These are phyloP conservation scores for Backusella liffmaniae DNA, from an alignment of 192 early-diverging fungal genomes.

Conservation along the genomic window DNA sequence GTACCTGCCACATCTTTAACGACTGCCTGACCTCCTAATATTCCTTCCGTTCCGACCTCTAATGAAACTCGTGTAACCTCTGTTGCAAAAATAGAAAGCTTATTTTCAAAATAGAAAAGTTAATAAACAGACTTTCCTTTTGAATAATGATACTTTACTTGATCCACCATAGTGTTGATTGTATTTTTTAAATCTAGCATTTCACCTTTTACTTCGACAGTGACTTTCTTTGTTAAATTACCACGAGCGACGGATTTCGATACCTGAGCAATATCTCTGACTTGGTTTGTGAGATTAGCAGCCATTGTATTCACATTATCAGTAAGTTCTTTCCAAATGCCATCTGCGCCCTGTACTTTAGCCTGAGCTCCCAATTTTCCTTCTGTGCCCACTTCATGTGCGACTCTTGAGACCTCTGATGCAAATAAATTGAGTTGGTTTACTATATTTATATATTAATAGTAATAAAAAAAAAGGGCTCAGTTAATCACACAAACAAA, in stretches of 20 bases:
- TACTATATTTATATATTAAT: slow-evolving; percentile 28
- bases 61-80: slow-evolving; percentile 56
- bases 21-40: slow-evolving; percentile 51
- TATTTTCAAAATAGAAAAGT: not conserved
- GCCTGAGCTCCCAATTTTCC: slow-evolving; percentile 72
- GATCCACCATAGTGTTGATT: slow-evolving; percentile 64
- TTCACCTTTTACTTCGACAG: slow-evolving; percentile 57
- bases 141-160: slow-evolving; percentile 23
- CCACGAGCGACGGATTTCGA: slow-evolving; percentile 59
- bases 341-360: slow-evolving; percentile 34
- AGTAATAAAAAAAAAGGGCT: not conserved
- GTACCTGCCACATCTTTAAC: slow-evolving; percentile 54
- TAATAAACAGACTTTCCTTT: not conserved
- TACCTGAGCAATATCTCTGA: slow-evolving; percentile 64
- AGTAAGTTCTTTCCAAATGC: slow-evolving; percentile 57
- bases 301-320: slow-evolving; percentile 60
- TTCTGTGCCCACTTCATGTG: slow-evolving; percentile 66
- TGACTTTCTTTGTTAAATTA: slow-evolving; percentile 58
- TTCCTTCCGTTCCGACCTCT: slow-evolving; percentile 59
- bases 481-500: not conserved
- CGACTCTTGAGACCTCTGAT: slow-evolving; percentile 61
- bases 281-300: slow-evolving; percentile 54
- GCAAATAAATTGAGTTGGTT: slow-evolving; percentile 53
- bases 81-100: slow-evolving; percentile 48
- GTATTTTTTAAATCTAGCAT: slow-evolving; percentile 59